Conservation (phyloP, 768 basidiomycete species). For the Boletus pseudopeckii region DNA sequence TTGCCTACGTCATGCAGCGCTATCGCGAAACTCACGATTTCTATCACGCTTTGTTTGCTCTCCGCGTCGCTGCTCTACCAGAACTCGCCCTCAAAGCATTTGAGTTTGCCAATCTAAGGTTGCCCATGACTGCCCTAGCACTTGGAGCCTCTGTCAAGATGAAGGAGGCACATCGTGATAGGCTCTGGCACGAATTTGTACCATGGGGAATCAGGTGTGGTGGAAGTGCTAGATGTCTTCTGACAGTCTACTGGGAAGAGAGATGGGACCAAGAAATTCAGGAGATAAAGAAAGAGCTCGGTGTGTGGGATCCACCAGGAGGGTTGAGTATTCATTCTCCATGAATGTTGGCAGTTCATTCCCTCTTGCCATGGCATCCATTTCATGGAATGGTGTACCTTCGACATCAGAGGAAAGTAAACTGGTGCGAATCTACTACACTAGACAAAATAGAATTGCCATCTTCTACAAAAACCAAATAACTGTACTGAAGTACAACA, state of each 20-base stretch:
- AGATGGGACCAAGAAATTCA: slow-evolving; percentile 82
- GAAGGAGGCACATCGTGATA: slow-evolving; percentile 42
- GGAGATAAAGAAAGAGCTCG: slow-evolving; percentile 81
- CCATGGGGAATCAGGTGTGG: slow-evolving; percentile 93
- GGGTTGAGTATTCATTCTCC: slow-evolving; percentile 19
- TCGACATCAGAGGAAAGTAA: too few species aligned
- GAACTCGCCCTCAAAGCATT: slow-evolving; percentile 95
- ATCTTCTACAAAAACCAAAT: not conserved
- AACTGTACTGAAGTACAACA: too few species aligned
- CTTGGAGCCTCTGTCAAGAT: slow-evolving; percentile 45
- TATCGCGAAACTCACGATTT: slow-evolving; percentile 99
- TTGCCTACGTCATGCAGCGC: slow-evolving; percentile 97
- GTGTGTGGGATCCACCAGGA: slow-evolving; percentile 76
- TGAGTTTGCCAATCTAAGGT: slow-evolving; percentile 87
- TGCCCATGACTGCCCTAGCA: slow-evolving; percentile 84
- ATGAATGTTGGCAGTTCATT: not conserved
- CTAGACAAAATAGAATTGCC: not conserved
- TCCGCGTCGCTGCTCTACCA: slow-evolving; percentile 86
- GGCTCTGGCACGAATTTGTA: slow-evolving; percentile 77
- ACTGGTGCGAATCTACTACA: not conserved
- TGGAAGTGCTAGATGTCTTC: slow-evolving; percentile 65
- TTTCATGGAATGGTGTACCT: not conserved
- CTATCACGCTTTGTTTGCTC: slow-evolving; percentile 86
- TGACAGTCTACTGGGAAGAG: slow-evolving; percentile 95
- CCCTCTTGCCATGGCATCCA: not conserved